phyloP scores from a whole-genome alignment of 805 yeast species.

The Myxozyma monticola region DNA sequence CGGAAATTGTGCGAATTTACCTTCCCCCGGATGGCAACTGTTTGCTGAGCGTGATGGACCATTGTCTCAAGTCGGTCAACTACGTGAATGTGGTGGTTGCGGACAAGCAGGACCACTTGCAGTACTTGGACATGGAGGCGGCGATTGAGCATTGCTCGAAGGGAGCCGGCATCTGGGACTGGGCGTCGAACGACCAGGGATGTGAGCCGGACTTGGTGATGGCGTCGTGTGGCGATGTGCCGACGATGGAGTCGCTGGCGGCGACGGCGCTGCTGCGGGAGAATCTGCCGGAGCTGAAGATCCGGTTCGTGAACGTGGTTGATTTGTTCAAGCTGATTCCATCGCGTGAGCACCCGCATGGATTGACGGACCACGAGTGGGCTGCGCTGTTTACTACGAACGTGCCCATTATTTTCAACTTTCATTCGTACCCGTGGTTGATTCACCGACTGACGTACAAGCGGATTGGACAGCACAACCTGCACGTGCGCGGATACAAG shows the following conservation, averaged over 20 bases:
- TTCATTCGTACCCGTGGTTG: conserved; percentile 31
- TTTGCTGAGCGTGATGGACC: conserved; percentile 26
- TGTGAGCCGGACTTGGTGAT: conserved; percentile 31
- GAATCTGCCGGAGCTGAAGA: conserved; percentile 24
- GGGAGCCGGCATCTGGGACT: conserved; percentile 33
- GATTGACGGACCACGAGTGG: conserved; percentile 20
- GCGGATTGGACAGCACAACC: conserved; percentile 22
- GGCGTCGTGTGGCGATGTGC: conserved; percentile 31
- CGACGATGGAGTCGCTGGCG: conserved; percentile 31
- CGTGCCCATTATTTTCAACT: conserved; percentile 30
- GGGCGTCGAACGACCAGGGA: conserved; percentile 30
- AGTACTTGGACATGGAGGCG: conserved; percentile 28
- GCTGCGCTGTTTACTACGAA: conserved; percentile 27
- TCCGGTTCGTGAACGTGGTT: conserved; percentile 32
- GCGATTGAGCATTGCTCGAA: conserved; percentile 31
- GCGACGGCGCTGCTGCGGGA: conserved; percentile 29
- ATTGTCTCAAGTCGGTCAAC: conserved; percentile 26
- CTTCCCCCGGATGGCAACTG: conserved; percentile 33
- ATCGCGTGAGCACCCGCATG: conserved; percentile 27
- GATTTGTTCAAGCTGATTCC: conserved; percentile 29
- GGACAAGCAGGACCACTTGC: conserved; percentile 27
- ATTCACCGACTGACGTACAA: conserved; percentile 30
- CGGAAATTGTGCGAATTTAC: conserved; percentile 30
- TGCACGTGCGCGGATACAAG: conserved; percentile 27
- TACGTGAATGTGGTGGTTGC: conserved; percentile 31